Evolutionary conservation across 208 protist genomes (phyloP).

Genomic region (Acanthamoeba castellanii): DNA sequence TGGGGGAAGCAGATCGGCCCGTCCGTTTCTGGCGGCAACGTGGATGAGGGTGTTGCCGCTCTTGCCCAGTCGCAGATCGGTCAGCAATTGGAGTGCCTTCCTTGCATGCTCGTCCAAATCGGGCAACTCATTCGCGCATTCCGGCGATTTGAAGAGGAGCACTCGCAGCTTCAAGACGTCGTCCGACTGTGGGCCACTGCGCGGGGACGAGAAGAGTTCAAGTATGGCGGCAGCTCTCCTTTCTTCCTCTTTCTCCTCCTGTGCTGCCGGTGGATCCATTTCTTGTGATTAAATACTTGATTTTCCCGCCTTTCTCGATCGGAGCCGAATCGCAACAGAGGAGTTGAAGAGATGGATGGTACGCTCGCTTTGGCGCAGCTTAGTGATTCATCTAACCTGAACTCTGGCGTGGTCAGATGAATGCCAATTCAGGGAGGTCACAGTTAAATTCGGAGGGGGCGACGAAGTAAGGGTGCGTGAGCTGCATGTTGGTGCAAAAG

Average conservation of each 20-base stretch:
- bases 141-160: neutral
- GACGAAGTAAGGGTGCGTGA: neutral
- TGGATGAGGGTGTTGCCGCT: constrained; percentile 41
- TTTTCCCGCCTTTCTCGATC: neutral
- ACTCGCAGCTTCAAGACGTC: neutral
- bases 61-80: neutral
- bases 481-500: neutral
- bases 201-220: neutral
- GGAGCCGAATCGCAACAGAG: neutral
- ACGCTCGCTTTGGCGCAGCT: neutral
- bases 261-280: neutral
- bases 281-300: neutral
- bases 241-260: neutral
- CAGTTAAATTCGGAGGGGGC: neutral
- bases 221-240: neutral
- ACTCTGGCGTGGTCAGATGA: neutral
- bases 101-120: neutral
- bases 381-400: neutral
- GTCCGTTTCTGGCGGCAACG: neutral
- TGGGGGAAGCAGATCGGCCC: neutral
- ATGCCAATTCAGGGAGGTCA: neutral
- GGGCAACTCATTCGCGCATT: neutral
- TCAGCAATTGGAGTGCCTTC: neutral
- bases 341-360: neutral
- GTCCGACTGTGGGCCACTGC: neutral